Base-by-base conservation (phyloP, 2,329 filamentous ascomycete species). In the Fusarium tricinctum region DNA sequence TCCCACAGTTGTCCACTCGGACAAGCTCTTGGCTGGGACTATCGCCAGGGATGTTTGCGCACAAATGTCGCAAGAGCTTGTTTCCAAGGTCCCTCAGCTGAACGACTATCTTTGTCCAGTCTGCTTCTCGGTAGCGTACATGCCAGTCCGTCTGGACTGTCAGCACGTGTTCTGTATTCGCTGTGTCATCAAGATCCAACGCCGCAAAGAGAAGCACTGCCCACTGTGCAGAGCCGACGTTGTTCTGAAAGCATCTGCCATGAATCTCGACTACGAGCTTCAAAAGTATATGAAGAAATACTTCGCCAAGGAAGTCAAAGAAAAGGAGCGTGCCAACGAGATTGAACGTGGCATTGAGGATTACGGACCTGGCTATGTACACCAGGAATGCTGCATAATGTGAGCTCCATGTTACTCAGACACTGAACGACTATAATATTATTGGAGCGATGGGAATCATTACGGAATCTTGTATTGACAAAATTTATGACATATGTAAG, bases 71-170 rank as follows among this genome's bases (percentile, higher is more conserved):
- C 86, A 88, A 32, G 88, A 93, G 63, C 84, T 97, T 5, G 84
- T 97, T 19, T 86, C 86, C 13, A 83, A 91, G 44, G 90, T 97
- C 8, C 93, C 93, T 1, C 92, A 94, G 73, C 79, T 96, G n/a
- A 90, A 93, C 74, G 93, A 97, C 78, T 95, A 94, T 78, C 83
- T 89, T 10, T 97, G 93, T 72, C 92, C 93, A 2, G 88, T 96
- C 62, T 96, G 93, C 79, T 90, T 91, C 71, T 87, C 86, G 43
- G 88, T 97, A 59, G 88, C 91, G n/a, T 96, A 91, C 83, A 88
- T 92, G 71, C 93, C 93, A 0, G 88, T 97, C n/a, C 87, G 89
- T 23, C 83, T 97, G 33, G 84, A 86, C 15, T 97, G 93, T 77
- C 81, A 85, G 28, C 92, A 96, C 70, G 81, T 94, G 15, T 94